Conservation (phyloP, 495 filamentous ascomycete genomes). For the Darksidea phi region DNA sequence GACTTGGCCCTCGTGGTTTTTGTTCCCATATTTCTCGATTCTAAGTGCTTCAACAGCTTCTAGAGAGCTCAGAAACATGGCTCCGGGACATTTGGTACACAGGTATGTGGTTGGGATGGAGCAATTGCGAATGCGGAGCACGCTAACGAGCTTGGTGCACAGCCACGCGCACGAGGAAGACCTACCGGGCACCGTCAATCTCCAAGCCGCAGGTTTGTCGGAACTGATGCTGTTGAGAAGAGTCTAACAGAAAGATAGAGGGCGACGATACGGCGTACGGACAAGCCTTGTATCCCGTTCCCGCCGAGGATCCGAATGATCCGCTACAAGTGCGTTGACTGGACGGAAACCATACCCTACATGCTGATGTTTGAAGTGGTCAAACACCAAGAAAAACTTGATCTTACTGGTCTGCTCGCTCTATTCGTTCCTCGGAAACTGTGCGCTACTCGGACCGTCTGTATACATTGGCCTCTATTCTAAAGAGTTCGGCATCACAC, state of each 20-base stretch:
- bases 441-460: slow-evolving; percentile 56
- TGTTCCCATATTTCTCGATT: background rate
- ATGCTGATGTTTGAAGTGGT: slow-evolving; percentile 48
- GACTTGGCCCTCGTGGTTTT: slow-evolving; percentile 11
- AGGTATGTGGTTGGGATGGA: background rate
- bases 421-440: slow-evolving; percentile 64
- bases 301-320: slow-evolving; percentile 63
- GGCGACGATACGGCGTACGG: slow-evolving; percentile 62
- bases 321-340: slow-evolving; percentile 46
- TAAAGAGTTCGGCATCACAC: slow-evolving; percentile 54
- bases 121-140: background rate
- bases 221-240: slow-evolving; percentile 33
- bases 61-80: slow-evolving; percentile 1
- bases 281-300: slow-evolving; percentile 62
- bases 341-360: background rate
- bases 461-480: slow-evolving; percentile 61
- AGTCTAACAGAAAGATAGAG: slow-evolving; percentile 42
- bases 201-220: slow-evolving; percentile 41
- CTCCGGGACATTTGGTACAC: slow-evolving; percentile 12
- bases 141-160: background rate
- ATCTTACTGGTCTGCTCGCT: slow-evolving; percentile 59
- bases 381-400: slow-evolving; percentile 57
- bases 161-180: slow-evolving; percentile 60
- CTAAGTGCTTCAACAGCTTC: background rate
- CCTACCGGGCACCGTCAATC: slow-evolving; percentile 59